Evolutionary conservation across 768 basidiomycete genomes (phyloP).

Genomic region (Xerocomellus chrysenteron): DNA sequence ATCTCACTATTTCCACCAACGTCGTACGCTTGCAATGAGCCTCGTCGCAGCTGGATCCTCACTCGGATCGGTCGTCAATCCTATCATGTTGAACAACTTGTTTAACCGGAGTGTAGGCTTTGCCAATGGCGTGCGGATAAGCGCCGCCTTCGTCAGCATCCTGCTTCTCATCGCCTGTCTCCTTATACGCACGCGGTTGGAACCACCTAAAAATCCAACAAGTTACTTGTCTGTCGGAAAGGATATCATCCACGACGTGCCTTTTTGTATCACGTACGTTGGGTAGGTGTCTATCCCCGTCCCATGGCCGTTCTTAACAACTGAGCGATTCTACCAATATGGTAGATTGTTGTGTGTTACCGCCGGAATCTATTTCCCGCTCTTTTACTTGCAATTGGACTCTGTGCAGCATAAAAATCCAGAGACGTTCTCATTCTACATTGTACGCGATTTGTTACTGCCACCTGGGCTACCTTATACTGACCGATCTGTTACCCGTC

Average conservation of each 20-base stretch:
- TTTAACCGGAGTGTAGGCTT: constrained; percentile 33
- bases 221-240: constrained; percentile 19
- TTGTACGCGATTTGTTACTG: constrained; percentile 32
- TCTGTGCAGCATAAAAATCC: constrained; percentile 47
- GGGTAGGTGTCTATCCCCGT: constrained; percentile 18
- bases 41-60: constrained; percentile 41
- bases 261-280: constrained; percentile 16
- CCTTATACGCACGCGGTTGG: constrained; percentile 41
- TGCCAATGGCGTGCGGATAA: constrained; percentile 47
- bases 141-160: constrained; percentile 41
- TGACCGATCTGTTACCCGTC: not conserved
- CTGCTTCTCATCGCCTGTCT: constrained; percentile 35
- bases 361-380: constrained; percentile 46
- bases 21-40: constrained; percentile 45
- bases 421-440: constrained; percentile 54
- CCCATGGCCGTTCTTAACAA: not conserved
- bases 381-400: constrained; percentile 58
- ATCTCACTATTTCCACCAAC: constrained; percentile 44
- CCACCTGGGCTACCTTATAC: not conserved
- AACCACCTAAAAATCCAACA: constrained; percentile 22
- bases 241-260: constrained; percentile 12
- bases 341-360: constrained; percentile 28
- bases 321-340: not conserved
- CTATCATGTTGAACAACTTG: constrained; percentile 33
- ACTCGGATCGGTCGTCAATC: constrained; percentile 26